These are phyloP conservation scores for Hymenoscyphus albidus DNA, from an alignment of 2,329 filamentous ascomycete species.

Conservation along the genomic window DNA sequence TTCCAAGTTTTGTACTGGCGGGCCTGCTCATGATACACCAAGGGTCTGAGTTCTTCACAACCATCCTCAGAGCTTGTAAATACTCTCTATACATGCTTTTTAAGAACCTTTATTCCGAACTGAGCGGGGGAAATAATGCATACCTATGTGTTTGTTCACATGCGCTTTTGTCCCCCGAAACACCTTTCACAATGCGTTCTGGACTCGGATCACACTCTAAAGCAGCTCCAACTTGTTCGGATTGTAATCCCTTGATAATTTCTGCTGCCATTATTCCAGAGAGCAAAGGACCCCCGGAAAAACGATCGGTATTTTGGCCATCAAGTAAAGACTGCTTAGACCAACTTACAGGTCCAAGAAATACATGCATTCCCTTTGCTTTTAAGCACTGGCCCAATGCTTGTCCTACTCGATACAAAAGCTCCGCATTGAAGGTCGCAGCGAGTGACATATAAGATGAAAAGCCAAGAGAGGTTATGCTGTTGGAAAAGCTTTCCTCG, in stretches of 20 bases:
- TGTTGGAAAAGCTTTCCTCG: slow-evolving; percentile 31
- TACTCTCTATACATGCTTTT: slow-evolving; percentile 28
- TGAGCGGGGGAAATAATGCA: not conserved
- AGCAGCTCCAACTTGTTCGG: slow-evolving; percentile 3
- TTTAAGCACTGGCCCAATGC: slow-evolving; percentile 30
- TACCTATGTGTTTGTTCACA: slow-evolving; percentile 29
- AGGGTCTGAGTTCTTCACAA: slow-evolving; percentile 30
- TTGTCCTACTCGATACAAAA: slow-evolving; percentile 29
- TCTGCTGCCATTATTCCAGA: slow-evolving; percentile 30
- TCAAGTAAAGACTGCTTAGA: slow-evolving; percentile 25
- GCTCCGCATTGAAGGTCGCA: slow-evolving; percentile 33
- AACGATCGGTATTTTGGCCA: slow-evolving; percentile 33
- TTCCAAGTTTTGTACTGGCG: slow-evolving; percentile 26
- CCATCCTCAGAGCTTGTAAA: slow-evolving; percentile 33
- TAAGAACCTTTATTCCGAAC: not conserved
- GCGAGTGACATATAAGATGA: slow-evolving; percentile 31
- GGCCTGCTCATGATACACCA: slow-evolving; percentile 34
- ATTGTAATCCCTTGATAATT: slow-evolving; percentile 28
- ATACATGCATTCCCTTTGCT: slow-evolving; percentile 32
- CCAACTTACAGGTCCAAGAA: slow-evolving; percentile 31
- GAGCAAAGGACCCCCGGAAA: slow-evolving; percentile 34
- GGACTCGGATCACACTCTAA: slow-evolving; percentile 35
- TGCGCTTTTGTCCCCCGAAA: slow-evolving; percentile 30
- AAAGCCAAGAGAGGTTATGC: slow-evolving; percentile 31
- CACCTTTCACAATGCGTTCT: slow-evolving; percentile 31